A percentile compares a stretch with the other conserved stretches of the same genome.
Conservation (phyloP, 2,329 filamentous ascomycete genomes). For the Aspergillus pseudotamarii region DNA sequence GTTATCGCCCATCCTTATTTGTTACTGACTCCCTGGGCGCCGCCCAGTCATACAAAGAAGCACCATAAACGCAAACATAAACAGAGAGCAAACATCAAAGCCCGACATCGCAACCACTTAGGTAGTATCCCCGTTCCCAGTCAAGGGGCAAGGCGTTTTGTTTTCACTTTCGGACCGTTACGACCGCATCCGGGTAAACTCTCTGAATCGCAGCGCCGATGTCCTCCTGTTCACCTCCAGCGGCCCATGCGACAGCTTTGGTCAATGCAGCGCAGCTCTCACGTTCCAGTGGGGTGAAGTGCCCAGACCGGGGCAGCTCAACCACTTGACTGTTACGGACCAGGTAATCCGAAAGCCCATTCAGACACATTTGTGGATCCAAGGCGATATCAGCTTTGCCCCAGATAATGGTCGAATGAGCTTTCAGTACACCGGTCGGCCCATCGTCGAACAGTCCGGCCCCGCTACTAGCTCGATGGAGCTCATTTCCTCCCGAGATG, state of each 20-base stretch:
- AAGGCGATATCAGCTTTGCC: constrained; percentile 57
- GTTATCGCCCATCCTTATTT: background rate
- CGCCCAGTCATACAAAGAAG: background rate
- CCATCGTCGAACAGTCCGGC: constrained; percentile 49
- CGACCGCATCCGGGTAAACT: constrained; percentile 36
- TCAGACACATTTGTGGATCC: constrained; percentile 51
- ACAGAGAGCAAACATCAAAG: background rate
- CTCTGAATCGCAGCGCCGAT: constrained; percentile 31
- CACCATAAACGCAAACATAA: background rate
- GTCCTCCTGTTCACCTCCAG: constrained; percentile 40
- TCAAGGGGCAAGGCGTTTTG: constrained; percentile 5
- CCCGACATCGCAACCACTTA: background rate
- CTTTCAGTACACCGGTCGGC: constrained; percentile 51
- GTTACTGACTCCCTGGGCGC: background rate
- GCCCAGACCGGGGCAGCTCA: constrained; percentile 52
- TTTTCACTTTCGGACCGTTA: constrained; percentile 37
- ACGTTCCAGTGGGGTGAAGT: constrained; percentile 57
- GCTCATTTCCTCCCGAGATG: constrained; percentile 38
- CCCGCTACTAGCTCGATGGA: constrained; percentile 40
- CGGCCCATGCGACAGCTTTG: constrained; percentile 43
- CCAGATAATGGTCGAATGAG: constrained; percentile 57
- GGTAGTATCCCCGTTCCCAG: background rate
- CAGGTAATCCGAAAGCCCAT: constrained; percentile 57
- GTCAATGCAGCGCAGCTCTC: constrained; percentile 47
- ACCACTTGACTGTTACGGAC: constrained; percentile 54